A percentile compares a stretch with the other conserved stretches of the same genome.
Evolutionary conservation across 306 rosid genomes (phyloP).

Genomic region (Vachellia pachyceras): DNA sequence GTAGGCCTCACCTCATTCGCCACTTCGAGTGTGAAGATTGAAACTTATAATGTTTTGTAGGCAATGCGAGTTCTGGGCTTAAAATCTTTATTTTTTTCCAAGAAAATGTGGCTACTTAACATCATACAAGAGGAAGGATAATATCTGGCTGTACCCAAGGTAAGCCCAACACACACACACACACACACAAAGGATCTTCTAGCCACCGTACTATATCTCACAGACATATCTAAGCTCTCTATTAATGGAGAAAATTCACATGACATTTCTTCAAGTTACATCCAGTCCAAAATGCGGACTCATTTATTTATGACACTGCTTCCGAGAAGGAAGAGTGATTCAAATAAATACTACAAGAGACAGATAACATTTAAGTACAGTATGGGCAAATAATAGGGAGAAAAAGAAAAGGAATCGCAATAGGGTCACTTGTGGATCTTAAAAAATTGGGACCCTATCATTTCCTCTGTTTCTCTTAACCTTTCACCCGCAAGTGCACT

Average conservation of each 20-base stretch:
- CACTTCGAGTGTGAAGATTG: too few species aligned
- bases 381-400: not conserved
- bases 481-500: not conserved
- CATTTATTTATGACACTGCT: slow-evolving; percentile 37
- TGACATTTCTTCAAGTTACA: not conserved
- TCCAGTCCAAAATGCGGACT: slow-evolving; percentile 30
- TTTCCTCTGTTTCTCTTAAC: not conserved
- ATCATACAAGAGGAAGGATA: slow-evolving; percentile 26
- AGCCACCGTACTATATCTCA: not conserved
- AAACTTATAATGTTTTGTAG: too few species aligned
- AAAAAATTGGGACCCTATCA: not conserved
- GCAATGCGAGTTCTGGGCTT: too few species aligned
- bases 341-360: not conserved
- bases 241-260: not conserved
- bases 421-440: not conserved
- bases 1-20: too few species aligned
- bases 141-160: not conserved
- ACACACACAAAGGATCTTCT: too few species aligned
- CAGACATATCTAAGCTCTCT: not conserved
- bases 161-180: not conserved
- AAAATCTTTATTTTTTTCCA: too few species aligned
- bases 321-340: slow-evolving; percentile 3
- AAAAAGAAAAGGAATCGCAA: not conserved
- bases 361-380: not conserved
- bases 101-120: slow-evolving; percentile 30